phyloP scores from a whole-genome alignment of 805 yeast genomes.

The Candida easanensis region DNA sequence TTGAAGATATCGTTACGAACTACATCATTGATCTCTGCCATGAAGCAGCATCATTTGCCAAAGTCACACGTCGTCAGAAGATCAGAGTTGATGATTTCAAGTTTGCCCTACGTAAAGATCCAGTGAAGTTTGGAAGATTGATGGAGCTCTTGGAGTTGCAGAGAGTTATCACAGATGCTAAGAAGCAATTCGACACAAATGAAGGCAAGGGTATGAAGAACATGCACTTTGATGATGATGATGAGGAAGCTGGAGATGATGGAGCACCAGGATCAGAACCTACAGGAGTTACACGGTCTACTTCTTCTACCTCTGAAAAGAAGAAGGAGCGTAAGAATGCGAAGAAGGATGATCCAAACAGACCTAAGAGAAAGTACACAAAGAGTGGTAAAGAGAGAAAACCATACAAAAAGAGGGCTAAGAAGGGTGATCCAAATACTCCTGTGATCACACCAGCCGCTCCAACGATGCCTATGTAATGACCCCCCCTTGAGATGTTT shows the following conservation, averaged over 20 bases:
- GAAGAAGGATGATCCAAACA: conserved; percentile 22
- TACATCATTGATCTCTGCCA: conserved; percentile 61
- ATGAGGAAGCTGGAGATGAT: conserved; percentile 26
- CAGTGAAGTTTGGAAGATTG: conserved; percentile 65
- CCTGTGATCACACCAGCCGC: conserved; percentile 17
- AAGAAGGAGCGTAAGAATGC: conserved; percentile 13
- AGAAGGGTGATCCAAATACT: conserved; percentile 22
- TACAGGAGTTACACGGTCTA: conserved; percentile 19
- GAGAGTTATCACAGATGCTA: conserved; percentile 60
- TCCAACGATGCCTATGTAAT: conserved; percentile 9
- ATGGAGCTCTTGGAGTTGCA: conserved; percentile 60
- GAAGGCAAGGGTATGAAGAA: conserved; percentile 43
- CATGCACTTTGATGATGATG: conserved; percentile 26
- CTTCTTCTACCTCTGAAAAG: conserved; percentile 8
- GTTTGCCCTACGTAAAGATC: conserved; percentile 65
- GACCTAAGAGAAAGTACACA: conserved; percentile 29
- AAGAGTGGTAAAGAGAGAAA: conserved; percentile 33
- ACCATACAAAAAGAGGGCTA: conserved; percentile 31
- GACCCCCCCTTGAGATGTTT: background rate
- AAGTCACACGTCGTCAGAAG: conserved; percentile 53
- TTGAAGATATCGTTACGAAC: conserved; percentile 66
- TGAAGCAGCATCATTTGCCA: conserved; percentile 48
- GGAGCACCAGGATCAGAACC: conserved; percentile 19
- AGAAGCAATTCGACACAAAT: conserved; percentile 62
- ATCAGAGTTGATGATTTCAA: conserved; percentile 71